Conservation (phyloP, 176 grass and related monocot genomes). For the Triticum monococcum region DNA sequence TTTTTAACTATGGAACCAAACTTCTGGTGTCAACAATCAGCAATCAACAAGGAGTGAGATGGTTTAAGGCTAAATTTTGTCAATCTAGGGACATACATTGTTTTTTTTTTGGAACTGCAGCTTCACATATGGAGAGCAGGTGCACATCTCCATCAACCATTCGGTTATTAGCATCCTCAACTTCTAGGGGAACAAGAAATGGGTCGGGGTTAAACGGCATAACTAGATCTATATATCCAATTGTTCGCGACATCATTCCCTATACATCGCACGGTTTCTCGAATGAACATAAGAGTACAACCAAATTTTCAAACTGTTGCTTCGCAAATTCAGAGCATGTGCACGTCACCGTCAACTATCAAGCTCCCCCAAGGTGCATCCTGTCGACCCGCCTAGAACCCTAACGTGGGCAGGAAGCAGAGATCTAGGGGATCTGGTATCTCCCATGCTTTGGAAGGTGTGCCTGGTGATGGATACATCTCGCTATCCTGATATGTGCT, state of each 20-base stretch:
- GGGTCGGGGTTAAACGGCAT: background rate
- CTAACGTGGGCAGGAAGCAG: background rate
- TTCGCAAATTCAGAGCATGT: background rate
- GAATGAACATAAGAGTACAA: background rate
- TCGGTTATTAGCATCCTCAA: background rate
- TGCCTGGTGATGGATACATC: background rate
- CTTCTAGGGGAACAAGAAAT: background rate
- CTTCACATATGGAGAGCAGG: no score
- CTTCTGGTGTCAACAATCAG: background rate
- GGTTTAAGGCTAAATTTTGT: background rate
- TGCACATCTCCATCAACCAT: background rate
- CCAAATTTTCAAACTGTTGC: background rate
- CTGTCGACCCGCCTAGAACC: background rate
- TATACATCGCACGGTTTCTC: background rate
- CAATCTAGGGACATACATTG: background rate
- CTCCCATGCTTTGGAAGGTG: background rate
- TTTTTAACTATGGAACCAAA: background rate
- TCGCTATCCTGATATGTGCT: slow-evolving; percentile 13
- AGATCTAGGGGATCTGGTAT: background rate
- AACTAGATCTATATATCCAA: background rate
- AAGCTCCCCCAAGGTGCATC: background rate
- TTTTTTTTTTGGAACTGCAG: no score
- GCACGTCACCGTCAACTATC: background rate
- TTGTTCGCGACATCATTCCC: background rate
- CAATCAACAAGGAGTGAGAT: no score